Base-by-base conservation (phyloP, 805 yeast genomes). In the Starmera quercuum region DNA sequence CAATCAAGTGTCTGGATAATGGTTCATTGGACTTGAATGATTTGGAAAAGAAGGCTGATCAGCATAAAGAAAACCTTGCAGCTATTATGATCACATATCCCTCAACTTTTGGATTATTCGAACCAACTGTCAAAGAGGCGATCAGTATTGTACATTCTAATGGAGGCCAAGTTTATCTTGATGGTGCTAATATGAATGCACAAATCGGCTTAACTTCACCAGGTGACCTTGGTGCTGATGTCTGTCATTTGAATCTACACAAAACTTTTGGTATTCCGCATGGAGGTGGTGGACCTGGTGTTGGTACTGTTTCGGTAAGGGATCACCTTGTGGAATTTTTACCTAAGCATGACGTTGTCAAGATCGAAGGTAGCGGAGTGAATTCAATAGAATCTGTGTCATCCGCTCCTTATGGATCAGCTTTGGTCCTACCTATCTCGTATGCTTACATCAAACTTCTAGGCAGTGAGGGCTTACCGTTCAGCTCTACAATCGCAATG, bases 201-300 rank as follows among this genome's bases (percentile, higher is more conserved):
- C 98, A 92, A 64, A 95, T 92, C 31, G 98, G 98, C 11, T 69
- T 92, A 39, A 90, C 97, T 0, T 83, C 95, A 6, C 97, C 98
- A 8, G 98, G 97, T 38, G 97, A 87, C 54, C 66, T 92, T 47
- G 97, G 97, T 34, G 97, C 97, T 10, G 98, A 92, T 63, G 97
- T 92, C 27, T 92, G 98, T 59, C 98, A 92, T 53, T 72, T 92
- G 65, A 92, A 92, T 59, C 69, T 92, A 55, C 98, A 92, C 68
- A 92, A 92, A 65, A 92, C 98, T 1, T 92, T 92, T 68, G 87
- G 97, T 30, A 86, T 92, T 53, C 94, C 96, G 35, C 98, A 92
- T 53, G 98, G 98, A 53, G 98, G 98, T 55, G 98, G 98, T 56
- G 98, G 98, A 28, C 98, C 98, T 27, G 98, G 97, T 54, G 95